These are phyloP conservation scores for Epichloe sylvatica DNA, from an alignment of 2,329 filamentous ascomycete genomes.

Conservation along the genomic window DNA sequence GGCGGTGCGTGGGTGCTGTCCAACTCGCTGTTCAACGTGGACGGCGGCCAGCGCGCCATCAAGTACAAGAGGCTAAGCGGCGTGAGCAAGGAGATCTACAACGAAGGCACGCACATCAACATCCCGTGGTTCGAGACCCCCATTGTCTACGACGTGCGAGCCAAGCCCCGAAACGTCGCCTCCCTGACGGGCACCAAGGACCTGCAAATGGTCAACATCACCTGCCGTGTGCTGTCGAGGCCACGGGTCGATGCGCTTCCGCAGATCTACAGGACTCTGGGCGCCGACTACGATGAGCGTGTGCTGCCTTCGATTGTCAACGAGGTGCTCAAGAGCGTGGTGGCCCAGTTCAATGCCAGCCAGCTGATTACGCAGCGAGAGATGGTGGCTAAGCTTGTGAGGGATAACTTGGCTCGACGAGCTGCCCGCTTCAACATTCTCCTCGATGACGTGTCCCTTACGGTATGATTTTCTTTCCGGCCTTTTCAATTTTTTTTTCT, in stretches of 20 bases:
- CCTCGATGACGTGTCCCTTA: conserved; percentile 92
- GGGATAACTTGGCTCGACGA: conserved; percentile 81
- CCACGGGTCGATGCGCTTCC: conserved; percentile 79
- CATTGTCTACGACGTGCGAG: conserved; percentile 93
- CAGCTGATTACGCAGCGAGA: conserved; percentile 98
- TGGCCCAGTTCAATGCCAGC: conserved; percentile 96
- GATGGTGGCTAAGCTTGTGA: conserved; percentile 79
- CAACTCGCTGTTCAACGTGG: conserved; percentile 64
- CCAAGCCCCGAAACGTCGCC: conserved; percentile 90
- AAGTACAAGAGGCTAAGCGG: conserved; percentile 90
- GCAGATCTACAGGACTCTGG: conserved; percentile 92
- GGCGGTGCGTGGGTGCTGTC: conserved; percentile 39
- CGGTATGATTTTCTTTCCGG: conserved; percentile 39
- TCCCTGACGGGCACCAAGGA: conserved; percentile 99
- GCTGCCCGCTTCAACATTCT: conserved; percentile 95
- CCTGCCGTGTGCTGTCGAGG: conserved; percentile 92
- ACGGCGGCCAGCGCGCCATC: conserved; percentile 96
- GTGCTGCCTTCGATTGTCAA: conserved; percentile 96
- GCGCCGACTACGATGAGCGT: conserved; percentile 91
- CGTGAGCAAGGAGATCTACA: conserved; percentile 93
- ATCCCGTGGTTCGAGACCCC: conserved; percentile 97
- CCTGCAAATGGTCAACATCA: conserved; percentile 99
- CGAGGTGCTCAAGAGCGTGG: conserved; percentile 95
- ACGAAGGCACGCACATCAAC: conserved; percentile 86
- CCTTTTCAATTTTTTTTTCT: not conserved